phyloP scores from a whole-genome alignment of 2,329 filamentous ascomycete species.

The Dichotomopilus funicola region DNA sequence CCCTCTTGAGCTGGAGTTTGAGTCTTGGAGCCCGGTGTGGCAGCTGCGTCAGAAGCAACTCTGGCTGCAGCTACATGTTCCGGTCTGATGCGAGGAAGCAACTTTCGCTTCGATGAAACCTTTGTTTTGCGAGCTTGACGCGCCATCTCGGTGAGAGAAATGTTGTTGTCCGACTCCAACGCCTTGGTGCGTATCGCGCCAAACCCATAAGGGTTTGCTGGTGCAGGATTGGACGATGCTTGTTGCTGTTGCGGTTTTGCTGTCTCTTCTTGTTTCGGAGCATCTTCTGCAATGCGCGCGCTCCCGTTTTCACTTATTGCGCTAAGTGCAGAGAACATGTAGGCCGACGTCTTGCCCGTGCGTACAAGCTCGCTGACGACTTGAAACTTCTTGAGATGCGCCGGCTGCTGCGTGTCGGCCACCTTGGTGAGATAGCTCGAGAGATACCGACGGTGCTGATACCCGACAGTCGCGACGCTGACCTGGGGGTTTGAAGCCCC shows the following conservation, averaged over 20 bases:
- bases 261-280: not conserved
- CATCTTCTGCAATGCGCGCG: not conserved
- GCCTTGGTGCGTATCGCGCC: conserved; percentile 16
- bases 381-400: conserved; percentile 34
- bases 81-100: conserved; percentile 8
- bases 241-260: not conserved
- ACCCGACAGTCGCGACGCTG: conserved; percentile 31
- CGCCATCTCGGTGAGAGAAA: conserved; percentile 20
- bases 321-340: conserved; percentile 32
- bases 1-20: not conserved
- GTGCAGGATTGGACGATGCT: not conserved
- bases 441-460: conserved; percentile 32
- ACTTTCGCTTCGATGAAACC: conserved; percentile 13
- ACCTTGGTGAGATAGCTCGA: conserved; percentile 28
- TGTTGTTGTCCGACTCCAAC: conserved; percentile 6
- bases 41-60: not conserved
- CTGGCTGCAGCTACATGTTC: conserved; percentile 8
- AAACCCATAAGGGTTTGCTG: conserved; percentile 15
- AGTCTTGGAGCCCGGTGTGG: not conserved
- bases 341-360: conserved; percentile 36
- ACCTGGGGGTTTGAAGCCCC: conserved; percentile 34
- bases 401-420: conserved; percentile 33
- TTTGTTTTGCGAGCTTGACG: conserved; percentile 13
- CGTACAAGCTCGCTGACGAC: conserved; percentile 34
- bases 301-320: not conserved